Base-by-base conservation (phyloP, 306 rosid genomes). In the Prunus armeniaca region DNA sequence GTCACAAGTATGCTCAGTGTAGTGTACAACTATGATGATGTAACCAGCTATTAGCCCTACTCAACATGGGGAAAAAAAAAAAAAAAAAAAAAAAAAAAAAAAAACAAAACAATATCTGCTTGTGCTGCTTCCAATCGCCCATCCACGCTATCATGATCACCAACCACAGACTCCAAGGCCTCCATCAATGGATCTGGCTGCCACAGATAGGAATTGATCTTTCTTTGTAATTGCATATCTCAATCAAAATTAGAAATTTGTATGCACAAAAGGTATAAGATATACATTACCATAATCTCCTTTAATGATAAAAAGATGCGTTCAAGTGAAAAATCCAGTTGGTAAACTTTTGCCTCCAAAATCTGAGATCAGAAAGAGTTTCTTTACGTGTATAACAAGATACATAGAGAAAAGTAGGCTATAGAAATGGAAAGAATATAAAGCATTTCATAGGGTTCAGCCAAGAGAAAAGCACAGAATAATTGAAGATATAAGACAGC, bases 131-230 rank as follows among this genome's bases (percentile, higher is more conserved):
- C 85, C 80, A 89, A 72, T 87, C 92, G 88, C 85, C 86, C 96
- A 72, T 87, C 93, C 78, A 88, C 71, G 78, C 84, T 55, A 46
- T 64, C 85, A 67, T 19, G 83, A 80, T 78, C 91, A 51, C 96
- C 97, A 80, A 92, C 86, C 73, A 95, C 95, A 73, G 91, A 83
- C 81, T 95, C 96, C 84, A 95, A 87, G 64, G 96, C 71, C 78
- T 87, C 84, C 85, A 80, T 80, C 76, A 95, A 80, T 27, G 99
- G 99, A 86, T 92, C 99, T 71, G 99, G 97, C 97, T 92, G 95
- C 86, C 69, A 71, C n/a, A 74, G 8, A 45, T 56, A 68, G 3
- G 11, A 73, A 28, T 9, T 17, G 12, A 11, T 70, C 38, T 22
- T 65, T 47, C 28, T 52, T 67, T 13, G 47, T 43, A 67, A 43